These are phyloP conservation scores for Agapanthus africanus DNA, from an alignment of 106 monocot genomes.

Conservation along the genomic window DNA sequence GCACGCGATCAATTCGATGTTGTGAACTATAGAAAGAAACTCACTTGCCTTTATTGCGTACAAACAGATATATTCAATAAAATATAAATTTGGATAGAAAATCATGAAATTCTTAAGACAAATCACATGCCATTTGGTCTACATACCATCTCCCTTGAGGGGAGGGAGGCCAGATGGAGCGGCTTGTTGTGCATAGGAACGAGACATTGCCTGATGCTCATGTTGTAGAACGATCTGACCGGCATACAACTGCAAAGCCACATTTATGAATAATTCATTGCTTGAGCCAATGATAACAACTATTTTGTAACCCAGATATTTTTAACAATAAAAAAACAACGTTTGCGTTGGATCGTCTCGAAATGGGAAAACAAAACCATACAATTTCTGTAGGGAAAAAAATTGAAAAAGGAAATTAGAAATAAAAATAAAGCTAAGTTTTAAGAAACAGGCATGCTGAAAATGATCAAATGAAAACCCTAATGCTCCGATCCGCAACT, in stretches of 20 bases:
- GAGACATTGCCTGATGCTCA: conserved; percentile 30
- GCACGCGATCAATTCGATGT: background rate
- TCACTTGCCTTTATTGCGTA: background rate
- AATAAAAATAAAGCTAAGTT: too few relatives aligned
- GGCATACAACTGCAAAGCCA: conserved; percentile 47
- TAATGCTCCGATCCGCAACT: too few relatives aligned
- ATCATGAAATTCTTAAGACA: background rate
- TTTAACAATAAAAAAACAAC: background rate
- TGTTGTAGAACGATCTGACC: conserved; percentile 40
- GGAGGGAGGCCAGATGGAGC: conserved; percentile 36
- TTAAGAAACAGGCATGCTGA: too few relatives aligned
- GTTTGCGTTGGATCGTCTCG: background rate
- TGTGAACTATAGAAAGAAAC: background rate
- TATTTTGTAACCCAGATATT: conserved; percentile 66
- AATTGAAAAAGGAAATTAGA: too few relatives aligned
- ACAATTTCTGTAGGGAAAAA: too few relatives aligned
- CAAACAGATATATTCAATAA: background rate
- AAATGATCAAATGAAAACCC: too few relatives aligned
- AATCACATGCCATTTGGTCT: background rate
- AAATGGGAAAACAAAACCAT: too few relatives aligned
- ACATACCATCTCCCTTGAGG: conserved; percentile 77
- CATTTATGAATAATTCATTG: background rate
- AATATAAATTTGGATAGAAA: background rate
- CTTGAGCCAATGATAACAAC: too few relatives aligned
- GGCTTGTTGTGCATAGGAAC: conserved; percentile 69